Percentiles rank a stretch among this genome's conserved stretches.
Evolutionary conservation across 2,329 filamentous ascomycete species (phyloP).

Genomic region (Botryotinia narcissicola): DNA sequence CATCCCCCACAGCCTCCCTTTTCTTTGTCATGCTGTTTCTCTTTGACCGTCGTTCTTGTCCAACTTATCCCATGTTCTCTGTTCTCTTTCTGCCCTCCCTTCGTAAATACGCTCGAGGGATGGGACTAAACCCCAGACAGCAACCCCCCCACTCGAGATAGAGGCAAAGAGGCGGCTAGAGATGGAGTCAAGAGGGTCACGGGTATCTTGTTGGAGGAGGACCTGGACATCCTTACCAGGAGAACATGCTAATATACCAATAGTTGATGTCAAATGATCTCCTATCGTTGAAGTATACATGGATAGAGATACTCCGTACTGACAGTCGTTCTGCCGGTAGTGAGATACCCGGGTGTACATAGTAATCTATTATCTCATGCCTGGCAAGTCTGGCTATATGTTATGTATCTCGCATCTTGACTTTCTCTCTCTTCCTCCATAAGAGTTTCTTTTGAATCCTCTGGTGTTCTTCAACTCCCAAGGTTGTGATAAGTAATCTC

Average conservation of each 20-base stretch:
- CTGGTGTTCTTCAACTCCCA: neutral
- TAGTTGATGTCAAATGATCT: neutral
- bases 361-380: neutral
- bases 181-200: neutral
- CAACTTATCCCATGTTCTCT: neutral
- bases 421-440: neutral
- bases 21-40: neutral
- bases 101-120: neutral
- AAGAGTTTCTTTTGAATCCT: neutral
- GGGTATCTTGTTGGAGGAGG: neutral
- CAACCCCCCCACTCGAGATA: constrained; percentile 4
- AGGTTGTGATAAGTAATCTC: neutral
- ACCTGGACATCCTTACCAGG: neutral
- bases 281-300: neutral
- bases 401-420: neutral
- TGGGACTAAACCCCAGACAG: constrained; percentile 1
- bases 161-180: constrained; percentile 5
- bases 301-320: neutral
- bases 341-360: neutral
- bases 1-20: neutral
- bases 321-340: neutral
- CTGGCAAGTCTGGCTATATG: no score
- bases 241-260: neutral
- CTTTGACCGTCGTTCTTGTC: constrained; percentile 7
- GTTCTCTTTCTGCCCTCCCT: neutral